Conservation (phyloP, 2,329 filamentous ascomycete genomes). For the Aspergillus transmontanensis region DNA sequence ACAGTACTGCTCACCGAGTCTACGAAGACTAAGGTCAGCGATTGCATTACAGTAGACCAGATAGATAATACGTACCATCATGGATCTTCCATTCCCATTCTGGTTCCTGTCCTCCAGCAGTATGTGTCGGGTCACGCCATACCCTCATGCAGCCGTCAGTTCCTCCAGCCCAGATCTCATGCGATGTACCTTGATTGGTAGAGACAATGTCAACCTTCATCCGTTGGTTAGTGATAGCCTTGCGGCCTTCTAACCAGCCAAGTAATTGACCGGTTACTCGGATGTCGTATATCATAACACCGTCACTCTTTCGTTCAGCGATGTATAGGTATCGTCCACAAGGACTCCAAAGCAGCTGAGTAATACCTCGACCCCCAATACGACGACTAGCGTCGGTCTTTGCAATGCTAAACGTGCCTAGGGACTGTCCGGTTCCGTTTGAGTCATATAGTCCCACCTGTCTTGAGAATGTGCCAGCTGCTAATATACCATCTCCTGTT, state of each 20-base stretch:
- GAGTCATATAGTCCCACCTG: slow-evolving; percentile 58
- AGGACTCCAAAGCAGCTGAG: slow-evolving; percentile 59
- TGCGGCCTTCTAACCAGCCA: slow-evolving; percentile 51
- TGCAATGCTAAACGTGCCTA: slow-evolving; percentile 55
- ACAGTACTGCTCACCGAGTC: slow-evolving; percentile 50
- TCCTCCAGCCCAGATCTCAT: slow-evolving; percentile 63
- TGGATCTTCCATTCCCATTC: slow-evolving; percentile 49
- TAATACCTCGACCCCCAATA: slow-evolving; percentile 56
- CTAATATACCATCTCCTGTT: slow-evolving; percentile 51
- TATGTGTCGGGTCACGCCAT: slow-evolving; percentile 51
- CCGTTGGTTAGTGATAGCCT: slow-evolving; percentile 56
- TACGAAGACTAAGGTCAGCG: slow-evolving; percentile 17
- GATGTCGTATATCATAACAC: slow-evolving; percentile 61
- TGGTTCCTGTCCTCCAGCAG: slow-evolving; percentile 45
- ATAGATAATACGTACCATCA: slow-evolving; percentile 39
- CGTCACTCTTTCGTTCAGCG: slow-evolving; percentile 59
- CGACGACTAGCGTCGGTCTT: slow-evolving; percentile 40
- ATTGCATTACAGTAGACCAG: not conserved
- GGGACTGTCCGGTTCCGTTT: slow-evolving; percentile 50
- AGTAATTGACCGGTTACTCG: slow-evolving; percentile 56
- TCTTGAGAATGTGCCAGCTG: slow-evolving; percentile 61
- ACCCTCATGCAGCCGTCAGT: slow-evolving; percentile 56
- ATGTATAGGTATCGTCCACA: slow-evolving; percentile 62
- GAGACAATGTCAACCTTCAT: slow-evolving; percentile 56
- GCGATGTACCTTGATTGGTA: slow-evolving; percentile 35